Evolutionary conservation across 768 basidiomycete species (phyloP), one percentile per base, ranked within the genome.

Genomic region (Xerocomus brunneocitrinus): DNA sequence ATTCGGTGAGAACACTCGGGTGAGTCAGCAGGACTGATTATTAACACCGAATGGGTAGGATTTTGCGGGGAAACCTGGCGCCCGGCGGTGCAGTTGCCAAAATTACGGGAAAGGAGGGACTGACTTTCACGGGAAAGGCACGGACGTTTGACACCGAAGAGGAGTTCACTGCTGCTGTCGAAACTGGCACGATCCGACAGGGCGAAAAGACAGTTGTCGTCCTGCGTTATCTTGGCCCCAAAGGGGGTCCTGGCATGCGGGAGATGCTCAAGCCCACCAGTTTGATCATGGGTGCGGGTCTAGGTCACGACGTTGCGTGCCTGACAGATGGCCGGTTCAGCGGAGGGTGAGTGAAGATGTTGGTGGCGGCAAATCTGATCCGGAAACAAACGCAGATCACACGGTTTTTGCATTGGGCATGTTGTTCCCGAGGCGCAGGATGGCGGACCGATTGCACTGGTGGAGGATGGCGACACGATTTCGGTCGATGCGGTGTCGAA

Each of bases 221-320:
- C 52, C 76, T 99, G 67, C 80, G 97, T 45, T 98, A 99, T 69
- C 84, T 99, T 59, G 97, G 97, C 45, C 95, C 95, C 28, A 89
- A 92, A 74, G 95, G 95, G 57, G 97, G 95, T 54, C 95, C 95
- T 32, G 93, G 94, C 58, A 99, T 99, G 95, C 95, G 94, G 47
- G 97, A 99, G 76, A 99, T 99, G 97, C 79, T 98, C 54, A 98
- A 98, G 69, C 95, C 95, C 25, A 98, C 95, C 31, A 91, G 91
- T 75, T 69, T 98, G 65, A 94, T 99, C 71, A 98, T 99, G 91
- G 97, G 97, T 51, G 97, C 97, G 12, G 97, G 97, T 10, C 79
- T 98, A 10, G 97, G 97, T 10, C 76, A 88, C 59, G 95, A 98
- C 62, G 97, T 98, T 46, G 95, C 95, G 36, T 98, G 92, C 70